These are phyloP conservation scores for Trichoderma sp. DNA, from an alignment of 2,329 filamentous ascomycete species.

Conservation along the genomic window DNA sequence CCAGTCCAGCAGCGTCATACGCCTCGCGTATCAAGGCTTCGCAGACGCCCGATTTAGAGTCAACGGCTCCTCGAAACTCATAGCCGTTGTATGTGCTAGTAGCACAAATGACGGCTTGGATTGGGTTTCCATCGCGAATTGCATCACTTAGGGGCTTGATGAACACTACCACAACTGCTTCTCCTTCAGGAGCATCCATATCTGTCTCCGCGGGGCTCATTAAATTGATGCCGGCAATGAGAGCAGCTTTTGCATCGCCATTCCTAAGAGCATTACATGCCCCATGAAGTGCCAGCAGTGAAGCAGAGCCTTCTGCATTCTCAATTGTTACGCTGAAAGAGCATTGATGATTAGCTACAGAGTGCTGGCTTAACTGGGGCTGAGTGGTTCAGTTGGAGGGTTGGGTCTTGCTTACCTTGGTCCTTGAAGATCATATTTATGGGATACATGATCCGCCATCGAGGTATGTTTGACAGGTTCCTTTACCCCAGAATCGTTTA, in stretches of 20 bases:
- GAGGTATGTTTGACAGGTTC: background rate
- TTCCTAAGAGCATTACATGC: background rate
- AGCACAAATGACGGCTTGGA: constrained; percentile 36
- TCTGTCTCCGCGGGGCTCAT: constrained; percentile 26
- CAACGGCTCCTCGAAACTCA: constrained; percentile 24
- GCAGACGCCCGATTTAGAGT: background rate
- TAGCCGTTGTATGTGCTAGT: constrained; percentile 38
- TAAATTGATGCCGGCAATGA: constrained; percentile 36
- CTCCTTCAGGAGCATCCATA: constrained; percentile 29
- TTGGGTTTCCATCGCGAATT: constrained; percentile 42
- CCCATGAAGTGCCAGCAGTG: constrained; percentile 3
- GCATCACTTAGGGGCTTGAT: constrained; percentile 45
- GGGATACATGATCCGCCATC: constrained; percentile 19
- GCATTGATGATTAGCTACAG: background rate
- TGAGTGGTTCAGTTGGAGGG: background rate
- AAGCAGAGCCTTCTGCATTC: constrained; percentile 5
- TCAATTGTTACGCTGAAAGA: constrained; percentile 1
- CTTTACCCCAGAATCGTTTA: background rate
- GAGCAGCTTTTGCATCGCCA: constrained; percentile 22
- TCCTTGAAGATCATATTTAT: constrained; percentile 12
- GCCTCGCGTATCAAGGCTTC: background rate
- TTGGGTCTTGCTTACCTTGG: constrained; percentile 4
- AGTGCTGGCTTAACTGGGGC: background rate
- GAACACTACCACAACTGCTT: constrained; percentile 41
- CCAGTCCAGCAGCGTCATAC: background rate